A percentile compares a stretch with the other conserved stretches of the same genome.
phyloP scores from a whole-genome alignment of 2,329 filamentous ascomycete species.

The Penicillium concentricum region DNA sequence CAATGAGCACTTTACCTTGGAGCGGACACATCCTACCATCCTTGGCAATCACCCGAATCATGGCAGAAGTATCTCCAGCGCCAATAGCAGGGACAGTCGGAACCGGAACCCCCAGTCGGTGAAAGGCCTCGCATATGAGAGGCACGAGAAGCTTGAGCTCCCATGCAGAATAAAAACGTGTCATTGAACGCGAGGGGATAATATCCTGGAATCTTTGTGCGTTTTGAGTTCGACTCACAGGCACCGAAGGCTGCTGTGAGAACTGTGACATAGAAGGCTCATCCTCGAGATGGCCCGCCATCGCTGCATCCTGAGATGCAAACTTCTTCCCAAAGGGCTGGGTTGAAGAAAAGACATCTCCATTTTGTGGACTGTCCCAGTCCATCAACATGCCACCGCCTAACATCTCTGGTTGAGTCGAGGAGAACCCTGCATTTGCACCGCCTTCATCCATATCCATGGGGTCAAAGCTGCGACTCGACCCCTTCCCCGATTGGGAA shows the following conservation, averaged over 20 bases:
- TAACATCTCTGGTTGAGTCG: constrained; percentile 82
- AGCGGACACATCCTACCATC: constrained; percentile 51
- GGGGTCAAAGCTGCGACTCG: constrained; percentile 48
- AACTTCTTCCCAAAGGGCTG: constrained; percentile 45
- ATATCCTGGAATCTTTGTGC: constrained; percentile 89
- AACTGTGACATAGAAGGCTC: constrained; percentile 86
- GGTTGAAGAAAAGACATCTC: constrained; percentile 44
- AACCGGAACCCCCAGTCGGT: constrained; percentile 79
- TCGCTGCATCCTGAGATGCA: constrained; percentile 40
- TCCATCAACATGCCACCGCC: constrained; percentile 76
- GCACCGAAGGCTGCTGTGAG: constrained; percentile 72
- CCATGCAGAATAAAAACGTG: constrained; percentile 86
- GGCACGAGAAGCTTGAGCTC: constrained; percentile 73
- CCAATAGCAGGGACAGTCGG: constrained; percentile 48
- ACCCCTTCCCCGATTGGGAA: constrained; percentile 41
- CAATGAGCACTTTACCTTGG: constrained; percentile 46
- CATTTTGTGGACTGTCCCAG: constrained; percentile 74
- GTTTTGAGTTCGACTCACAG: constrained; percentile 81
- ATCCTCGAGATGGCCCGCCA: constrained; percentile 69
- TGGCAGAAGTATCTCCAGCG: constrained; percentile 55
- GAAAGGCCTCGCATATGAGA: constrained; percentile 75
- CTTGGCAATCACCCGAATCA: constrained; percentile 70
- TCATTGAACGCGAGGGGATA: constrained; percentile 79
- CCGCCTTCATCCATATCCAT: constrained; percentile 68
- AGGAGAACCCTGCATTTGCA: constrained; percentile 57